Percentiles rank a stretch among this genome's conserved stretches.
Conservation (phyloP, 139 green algal genomes). For the Chlorella sp. region DNA sequence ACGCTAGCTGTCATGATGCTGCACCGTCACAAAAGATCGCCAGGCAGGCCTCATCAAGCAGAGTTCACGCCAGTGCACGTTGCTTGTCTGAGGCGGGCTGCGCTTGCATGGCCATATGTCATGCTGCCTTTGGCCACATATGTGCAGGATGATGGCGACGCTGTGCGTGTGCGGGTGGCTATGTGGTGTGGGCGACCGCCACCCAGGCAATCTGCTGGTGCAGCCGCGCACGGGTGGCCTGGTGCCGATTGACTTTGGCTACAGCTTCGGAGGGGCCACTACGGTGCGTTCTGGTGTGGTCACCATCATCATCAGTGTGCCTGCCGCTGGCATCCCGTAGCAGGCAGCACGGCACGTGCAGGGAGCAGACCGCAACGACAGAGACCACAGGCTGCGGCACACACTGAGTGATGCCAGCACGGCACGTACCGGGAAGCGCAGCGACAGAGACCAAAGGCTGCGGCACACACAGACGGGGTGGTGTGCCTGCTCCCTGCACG, state of each 20-base stretch:
- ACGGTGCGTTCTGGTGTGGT: background rate
- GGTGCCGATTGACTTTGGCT: slow-evolving; percentile 60
- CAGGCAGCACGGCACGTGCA: too few species aligned
- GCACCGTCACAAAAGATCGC: too few species aligned
- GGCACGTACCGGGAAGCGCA: background rate
- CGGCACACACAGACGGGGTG: background rate
- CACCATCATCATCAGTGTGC: background rate
- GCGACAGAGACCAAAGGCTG: background rate
- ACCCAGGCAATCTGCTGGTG: slow-evolving; percentile 52
- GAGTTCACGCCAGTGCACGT: too few species aligned
- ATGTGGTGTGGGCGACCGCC: slow-evolving; percentile 43
- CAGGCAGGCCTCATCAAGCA: too few species aligned
- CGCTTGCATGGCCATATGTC: too few species aligned
- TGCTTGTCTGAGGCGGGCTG: too few species aligned
- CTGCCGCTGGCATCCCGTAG: background rate
- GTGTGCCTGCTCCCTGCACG: too few species aligned
- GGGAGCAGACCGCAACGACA: background rate
- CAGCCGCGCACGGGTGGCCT: slow-evolving; percentile 18
- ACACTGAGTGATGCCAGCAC: background rate
- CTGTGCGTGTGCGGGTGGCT: background rate
- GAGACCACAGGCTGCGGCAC: background rate
- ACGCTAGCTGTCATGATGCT: too few species aligned
- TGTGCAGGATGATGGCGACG: background rate
- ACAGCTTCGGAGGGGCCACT: slow-evolving; percentile 47
- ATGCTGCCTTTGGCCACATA: too few species aligned